Percentiles rank a stretch among this genome's conserved stretches.
These are phyloP conservation scores for Synchytrium microbalum DNA, from an alignment of 371 early-diverging fungal genomes.

Conservation along the genomic window DNA sequence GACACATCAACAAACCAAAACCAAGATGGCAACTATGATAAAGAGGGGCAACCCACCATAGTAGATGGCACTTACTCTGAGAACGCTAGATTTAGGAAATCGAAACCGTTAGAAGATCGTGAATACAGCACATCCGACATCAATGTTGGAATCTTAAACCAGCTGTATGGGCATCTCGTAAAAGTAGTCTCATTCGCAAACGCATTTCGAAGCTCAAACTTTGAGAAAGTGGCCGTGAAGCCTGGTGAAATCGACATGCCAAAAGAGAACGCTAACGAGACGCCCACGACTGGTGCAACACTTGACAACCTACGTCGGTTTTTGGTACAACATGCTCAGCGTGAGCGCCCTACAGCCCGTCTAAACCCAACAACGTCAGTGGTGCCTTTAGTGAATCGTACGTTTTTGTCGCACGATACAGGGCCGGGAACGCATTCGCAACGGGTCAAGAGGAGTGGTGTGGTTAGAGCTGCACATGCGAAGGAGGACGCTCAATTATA, in stretches of 20 bases:
- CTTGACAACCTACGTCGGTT: constrained; percentile 5
- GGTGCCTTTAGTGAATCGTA: constrained; percentile 11
- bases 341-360: background rate
- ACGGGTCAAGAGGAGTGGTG: too few relatives aligned
- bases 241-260: background rate
- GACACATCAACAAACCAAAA: too few relatives aligned
- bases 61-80: too few relatives aligned
- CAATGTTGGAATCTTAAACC: constrained; percentile 9
- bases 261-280: background rate
- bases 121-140: too few relatives aligned
- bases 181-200: constrained; percentile 10
- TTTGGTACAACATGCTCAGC: constrained; percentile 11
- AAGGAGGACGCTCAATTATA: too few relatives aligned
- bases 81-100: too few relatives aligned
- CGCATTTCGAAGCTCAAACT: constrained; percentile 10
- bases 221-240: constrained; percentile 8
- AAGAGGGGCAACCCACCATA: too few relatives aligned
- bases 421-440: too few relatives aligned
- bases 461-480: too few relatives aligned
- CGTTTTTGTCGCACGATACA: background rate
- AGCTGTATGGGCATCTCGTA: constrained; percentile 10
- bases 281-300: too few relatives aligned
- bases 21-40: too few relatives aligned
- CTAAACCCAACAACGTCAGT: constrained; percentile 10
- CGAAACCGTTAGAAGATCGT: too few relatives aligned